A percentile compares a stretch with the other conserved stretches of the same genome.
Evolutionary conservation across 2,329 filamentous ascomycete genomes (phyloP).

Genomic region (Colletotrichum chlorophyti): DNA sequence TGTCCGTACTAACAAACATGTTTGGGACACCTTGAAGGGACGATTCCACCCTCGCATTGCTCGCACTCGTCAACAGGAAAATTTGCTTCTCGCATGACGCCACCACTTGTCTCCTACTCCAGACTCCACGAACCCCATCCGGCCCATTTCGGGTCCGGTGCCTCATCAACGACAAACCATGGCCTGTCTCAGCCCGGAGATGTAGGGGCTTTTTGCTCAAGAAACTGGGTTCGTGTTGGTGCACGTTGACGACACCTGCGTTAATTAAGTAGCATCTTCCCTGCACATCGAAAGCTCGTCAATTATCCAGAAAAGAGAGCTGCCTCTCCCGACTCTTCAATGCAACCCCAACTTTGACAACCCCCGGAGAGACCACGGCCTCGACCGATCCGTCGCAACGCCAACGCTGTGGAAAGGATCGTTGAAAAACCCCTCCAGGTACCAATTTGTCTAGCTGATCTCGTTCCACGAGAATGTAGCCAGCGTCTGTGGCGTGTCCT

Average conservation of each 20-base stretch:
- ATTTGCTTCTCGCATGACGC: not conserved
- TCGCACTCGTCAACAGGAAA: not conserved
- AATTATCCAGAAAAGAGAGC: constrained; percentile 13
- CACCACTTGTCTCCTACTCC: not conserved
- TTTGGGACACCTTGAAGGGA: not conserved
- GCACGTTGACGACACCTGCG: constrained; percentile 8
- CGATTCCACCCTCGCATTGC: not conserved
- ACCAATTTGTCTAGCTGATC: not conserved
- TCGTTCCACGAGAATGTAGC: no score
- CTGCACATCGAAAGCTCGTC: constrained; percentile 14
- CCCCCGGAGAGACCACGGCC: constrained; percentile 18
- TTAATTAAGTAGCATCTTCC: constrained; percentile 19
- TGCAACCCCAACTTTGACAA: constrained; percentile 24
- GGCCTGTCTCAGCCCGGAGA: constrained; percentile 21
- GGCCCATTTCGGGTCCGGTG: constrained; percentile 15
- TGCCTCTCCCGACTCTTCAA: constrained; percentile 19
- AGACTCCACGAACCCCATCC: not conserved
- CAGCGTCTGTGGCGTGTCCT: no score
- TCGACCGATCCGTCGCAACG: constrained; percentile 19
- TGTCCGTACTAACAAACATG: no score
- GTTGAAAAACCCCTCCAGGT: constrained; percentile 9
- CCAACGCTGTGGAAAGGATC: constrained; percentile 18
- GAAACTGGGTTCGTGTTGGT: constrained; percentile 8
- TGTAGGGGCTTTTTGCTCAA: not conserved
- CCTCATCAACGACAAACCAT: constrained; percentile 16